Percentiles rank a stretch among this genome's conserved stretches.
Evolutionary conservation across 305 asterid genomes (phyloP).

Genomic region (Rubia balearica): DNA sequence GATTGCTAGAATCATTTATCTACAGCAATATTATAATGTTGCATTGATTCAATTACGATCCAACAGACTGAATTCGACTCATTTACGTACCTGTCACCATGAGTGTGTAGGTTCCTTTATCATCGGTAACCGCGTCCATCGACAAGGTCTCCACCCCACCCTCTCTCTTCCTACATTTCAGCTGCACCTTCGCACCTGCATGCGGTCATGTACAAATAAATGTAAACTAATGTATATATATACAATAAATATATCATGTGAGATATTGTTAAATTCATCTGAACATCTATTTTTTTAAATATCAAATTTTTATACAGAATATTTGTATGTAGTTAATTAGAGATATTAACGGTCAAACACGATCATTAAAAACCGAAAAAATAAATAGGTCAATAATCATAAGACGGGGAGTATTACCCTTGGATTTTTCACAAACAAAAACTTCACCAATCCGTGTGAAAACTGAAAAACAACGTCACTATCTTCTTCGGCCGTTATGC

Average conservation of each 20-base stretch:
- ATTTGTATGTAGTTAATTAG: no score
- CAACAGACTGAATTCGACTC: neutral
- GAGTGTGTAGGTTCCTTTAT: constrained; percentile 31
- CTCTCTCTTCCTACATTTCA: constrained; percentile 38
- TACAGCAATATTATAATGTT: no score
- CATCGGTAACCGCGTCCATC: constrained; percentile 26
- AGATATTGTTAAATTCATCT: no score
- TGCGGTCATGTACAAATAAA: neutral
- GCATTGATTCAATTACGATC: neutral
- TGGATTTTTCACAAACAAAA: neutral
- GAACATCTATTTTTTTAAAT: no score
- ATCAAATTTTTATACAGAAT: no score
- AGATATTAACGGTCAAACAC: no score
- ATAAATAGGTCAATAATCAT: no score
- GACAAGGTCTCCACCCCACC: constrained; percentile 21
- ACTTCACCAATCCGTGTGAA: neutral
- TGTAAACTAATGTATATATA: neutral
- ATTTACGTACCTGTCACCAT: constrained; percentile 33
- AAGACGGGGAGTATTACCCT: no score
- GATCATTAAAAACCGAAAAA: no score
- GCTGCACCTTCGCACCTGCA: constrained; percentile 30
- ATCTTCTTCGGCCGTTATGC: neutral
- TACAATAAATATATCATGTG: no score
- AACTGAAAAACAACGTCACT: neutral
- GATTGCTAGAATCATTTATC: no score